Conservation (phyloP, 2,329 filamentous ascomycete genomes). For the Dothistroma septosporum region DNA sequence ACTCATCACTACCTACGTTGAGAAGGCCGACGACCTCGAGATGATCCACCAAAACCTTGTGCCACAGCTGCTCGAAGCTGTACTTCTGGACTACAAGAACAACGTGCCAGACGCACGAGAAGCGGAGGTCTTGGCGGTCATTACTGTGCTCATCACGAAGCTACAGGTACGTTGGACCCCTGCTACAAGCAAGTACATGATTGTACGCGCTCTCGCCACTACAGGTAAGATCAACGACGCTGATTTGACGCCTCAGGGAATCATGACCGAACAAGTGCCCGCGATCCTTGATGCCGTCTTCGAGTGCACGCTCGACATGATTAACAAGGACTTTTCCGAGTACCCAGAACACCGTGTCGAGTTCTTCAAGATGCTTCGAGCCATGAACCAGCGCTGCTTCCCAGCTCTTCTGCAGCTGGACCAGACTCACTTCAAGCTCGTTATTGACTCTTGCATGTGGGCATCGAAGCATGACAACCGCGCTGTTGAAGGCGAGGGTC, state of each 20-base stretch:
- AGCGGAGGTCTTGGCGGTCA: conserved; percentile 92
- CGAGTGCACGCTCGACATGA: conserved; percentile 98
- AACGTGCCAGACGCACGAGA: conserved; percentile 95
- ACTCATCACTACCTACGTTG: conserved; percentile 95
- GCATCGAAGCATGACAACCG: conserved; percentile 99
- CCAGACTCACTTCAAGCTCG: conserved; percentile 96
- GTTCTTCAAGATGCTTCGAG: conserved; percentile 94
- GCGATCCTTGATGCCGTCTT: conserved; percentile 98
- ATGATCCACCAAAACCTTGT: conserved; percentile 93
- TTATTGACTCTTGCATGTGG: conserved; percentile 99
- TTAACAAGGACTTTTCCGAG: conserved; percentile 99
- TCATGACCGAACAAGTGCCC: conserved; percentile 98
- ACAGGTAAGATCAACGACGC: conserved; percentile 24
- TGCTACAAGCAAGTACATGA: conserved; percentile 50
- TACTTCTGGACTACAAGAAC: conserved; percentile 92
- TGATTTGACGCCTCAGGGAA: conserved; percentile 51
- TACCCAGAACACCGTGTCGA: conserved; percentile 99
- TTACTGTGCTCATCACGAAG: conserved; percentile 96
- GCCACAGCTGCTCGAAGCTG: conserved; percentile 88
- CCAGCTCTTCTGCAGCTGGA: conserved; percentile 89
- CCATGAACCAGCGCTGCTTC: conserved; percentile 97
- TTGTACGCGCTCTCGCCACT: conserved; percentile 29
- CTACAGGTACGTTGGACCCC: conserved; percentile 75
- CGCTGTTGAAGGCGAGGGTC: conserved; percentile 89
- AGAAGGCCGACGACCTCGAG: conserved; percentile 93